These are phyloP conservation scores for Chimonanthus salicifolius DNA, from an alignment of 164 flowering plant genomes.

Conservation along the genomic window DNA sequence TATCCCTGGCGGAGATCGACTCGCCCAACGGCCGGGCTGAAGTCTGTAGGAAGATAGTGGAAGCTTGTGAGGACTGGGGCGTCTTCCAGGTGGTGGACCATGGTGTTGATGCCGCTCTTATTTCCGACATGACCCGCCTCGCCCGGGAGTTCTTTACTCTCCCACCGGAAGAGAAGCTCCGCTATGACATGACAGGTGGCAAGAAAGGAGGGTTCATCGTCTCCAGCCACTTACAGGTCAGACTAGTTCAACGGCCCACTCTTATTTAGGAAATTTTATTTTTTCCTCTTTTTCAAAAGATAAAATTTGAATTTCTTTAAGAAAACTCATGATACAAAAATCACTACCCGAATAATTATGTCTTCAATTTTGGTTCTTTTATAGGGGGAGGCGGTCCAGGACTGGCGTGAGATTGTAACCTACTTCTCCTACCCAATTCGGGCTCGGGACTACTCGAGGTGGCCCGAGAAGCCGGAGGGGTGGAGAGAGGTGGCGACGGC, in stretches of 20 bases:
- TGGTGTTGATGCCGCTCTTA: conserved; percentile 51
- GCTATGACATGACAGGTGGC: conserved; percentile 76
- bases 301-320: too few relatives aligned
- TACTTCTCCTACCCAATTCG: conserved; percentile 72
- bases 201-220: conserved; percentile 84
- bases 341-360: too few relatives aligned
- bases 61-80: conserved; percentile 87
- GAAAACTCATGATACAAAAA: too few relatives aligned
- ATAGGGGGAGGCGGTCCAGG: conserved; percentile 86
- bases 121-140: conserved; percentile 52
- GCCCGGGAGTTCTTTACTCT: conserved; percentile 66
- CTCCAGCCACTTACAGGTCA: conserved; percentile 77
- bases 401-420: conserved; percentile 80
- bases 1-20: conserved; percentile 65
- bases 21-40: conserved; percentile 34
- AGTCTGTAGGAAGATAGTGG: conserved; percentile 53
- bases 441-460: conserved; percentile 70
- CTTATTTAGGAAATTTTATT: not conserved
- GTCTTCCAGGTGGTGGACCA: conserved; percentile 81
- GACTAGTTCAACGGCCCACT: not conserved
- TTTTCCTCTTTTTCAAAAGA: too few relatives aligned
- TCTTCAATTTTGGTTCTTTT: not conserved
- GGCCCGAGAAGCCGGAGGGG: conserved; percentile 86
- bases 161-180: conserved; percentile 72
- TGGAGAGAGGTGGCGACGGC: conserved; percentile 50